A percentile compares a stretch with the other conserved stretches of the same genome.
These are phyloP conservation scores for Vigna reflexopilosa DNA, from an alignment of 306 rosid species.

Conservation along the genomic window DNA sequence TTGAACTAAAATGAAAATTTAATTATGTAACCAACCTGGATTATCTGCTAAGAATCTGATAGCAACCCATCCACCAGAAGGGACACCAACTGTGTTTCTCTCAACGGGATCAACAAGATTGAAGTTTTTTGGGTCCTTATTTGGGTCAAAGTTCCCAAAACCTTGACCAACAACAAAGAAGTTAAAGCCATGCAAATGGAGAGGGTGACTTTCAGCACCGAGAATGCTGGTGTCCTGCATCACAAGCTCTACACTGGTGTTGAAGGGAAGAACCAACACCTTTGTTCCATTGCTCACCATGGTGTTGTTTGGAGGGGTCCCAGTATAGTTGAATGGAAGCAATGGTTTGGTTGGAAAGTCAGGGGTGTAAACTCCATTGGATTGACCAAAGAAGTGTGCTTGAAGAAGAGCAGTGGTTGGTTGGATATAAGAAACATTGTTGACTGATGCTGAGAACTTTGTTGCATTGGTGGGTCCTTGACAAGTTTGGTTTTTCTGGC, in stretches of 20 bases:
- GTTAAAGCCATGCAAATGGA: constrained; percentile 77
- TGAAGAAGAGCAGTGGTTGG: constrained; percentile 72
- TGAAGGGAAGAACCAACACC: constrained; percentile 59
- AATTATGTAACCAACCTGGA: constrained; percentile 56
- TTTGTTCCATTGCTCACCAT: constrained; percentile 71
- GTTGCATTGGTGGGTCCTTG: constrained; percentile 80
- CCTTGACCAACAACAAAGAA: constrained; percentile 79
- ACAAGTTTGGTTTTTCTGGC: constrained; percentile 57
- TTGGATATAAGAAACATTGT: constrained; percentile 59
- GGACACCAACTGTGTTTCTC: constrained; percentile 65
- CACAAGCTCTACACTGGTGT: constrained; percentile 66
- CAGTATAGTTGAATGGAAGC: constrained; percentile 62
- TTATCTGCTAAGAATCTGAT: constrained; percentile 72
- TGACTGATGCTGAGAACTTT: constrained; percentile 72
- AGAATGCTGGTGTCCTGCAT: constrained; percentile 74
- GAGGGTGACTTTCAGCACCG: constrained; percentile 66
- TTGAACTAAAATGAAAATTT: neutral
- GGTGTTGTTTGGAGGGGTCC: constrained; percentile 65
- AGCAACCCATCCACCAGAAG: constrained; percentile 75
- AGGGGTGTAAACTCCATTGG: constrained; percentile 55
- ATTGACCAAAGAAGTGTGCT: constrained; percentile 59
- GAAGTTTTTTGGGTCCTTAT: constrained; percentile 55
- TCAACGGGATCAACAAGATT: constrained; percentile 69
- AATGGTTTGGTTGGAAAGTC: constrained; percentile 57
- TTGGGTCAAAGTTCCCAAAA: constrained; percentile 67